Base-by-base conservation (phyloP, 768 basidiomycete species). In the Rhodotorula paludigena region DNA sequence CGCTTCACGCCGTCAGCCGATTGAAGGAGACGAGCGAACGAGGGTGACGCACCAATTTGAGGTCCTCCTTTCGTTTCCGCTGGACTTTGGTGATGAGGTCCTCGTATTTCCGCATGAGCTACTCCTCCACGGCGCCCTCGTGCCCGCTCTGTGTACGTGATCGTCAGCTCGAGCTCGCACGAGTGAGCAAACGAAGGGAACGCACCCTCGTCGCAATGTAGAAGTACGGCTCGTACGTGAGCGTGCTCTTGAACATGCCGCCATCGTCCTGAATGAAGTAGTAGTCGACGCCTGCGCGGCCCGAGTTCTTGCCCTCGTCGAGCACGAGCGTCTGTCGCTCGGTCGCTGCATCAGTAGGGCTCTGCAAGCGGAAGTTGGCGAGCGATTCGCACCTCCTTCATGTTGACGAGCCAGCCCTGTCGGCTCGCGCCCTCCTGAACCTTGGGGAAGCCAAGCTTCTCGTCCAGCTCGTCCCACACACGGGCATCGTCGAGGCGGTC, bases 201-300 rank as follows among this genome's bases (percentile, higher is more conserved):
- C 84, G 61, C 57, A 92, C 94, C 82, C 94, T 89, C 85, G 90
- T 93, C 7, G 87, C 88, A 64, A 98, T 89, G 67, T 82, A 84
- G 76, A 99, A 96, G 78, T 99, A 98, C 0, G 96, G 94, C 76
- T 98, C 94, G 76, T 93, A 94, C 63, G 85, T 84, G 69, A 88
- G 82, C 10, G 94, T 98, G 72, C 85, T 87, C 78, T 98, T 99
- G 83, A 99, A 98, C 86, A 89, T 89, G 33, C 85, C 85, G 10
- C 96, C 96, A 66, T 98, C 92, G 75, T 97, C 93, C 80, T 97
- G 87, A 71, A 99, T 91, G 76, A 99, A 98, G 77, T 94, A 98
- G 73, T 86, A 94, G 74, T 99, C 92, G 20, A 99, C 93, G 12
- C 88, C 96, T 4, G 91, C 87, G 73, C 85, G 86, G 28, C 93